Conservation (phyloP, 2,329 filamentous ascomycete genomes). For the Apiospora marii region DNA sequence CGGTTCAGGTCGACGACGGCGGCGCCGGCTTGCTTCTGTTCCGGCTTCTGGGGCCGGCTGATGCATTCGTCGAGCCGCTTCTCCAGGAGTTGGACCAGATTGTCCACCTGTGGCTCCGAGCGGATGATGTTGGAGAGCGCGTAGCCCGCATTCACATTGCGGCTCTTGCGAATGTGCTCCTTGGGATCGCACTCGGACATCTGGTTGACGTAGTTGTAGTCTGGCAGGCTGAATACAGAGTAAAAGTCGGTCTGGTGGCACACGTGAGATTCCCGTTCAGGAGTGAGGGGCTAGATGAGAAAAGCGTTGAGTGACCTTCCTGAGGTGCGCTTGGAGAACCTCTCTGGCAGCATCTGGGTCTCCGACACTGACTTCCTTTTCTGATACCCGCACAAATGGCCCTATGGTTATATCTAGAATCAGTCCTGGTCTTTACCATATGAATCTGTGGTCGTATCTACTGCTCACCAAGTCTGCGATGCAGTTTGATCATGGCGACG, state of each 20-base stretch:
- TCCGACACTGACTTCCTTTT: conserved; percentile 47
- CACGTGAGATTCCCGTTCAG: conserved; percentile 49
- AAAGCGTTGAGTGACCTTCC: conserved; percentile 43
- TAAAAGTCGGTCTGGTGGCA: conserved; percentile 44
- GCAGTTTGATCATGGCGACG: conserved; percentile 43
- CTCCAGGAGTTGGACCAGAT: conserved; percentile 28
- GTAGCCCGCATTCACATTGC: conserved; percentile 42
- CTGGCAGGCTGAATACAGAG: conserved; percentile 46
- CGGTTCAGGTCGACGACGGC: conserved; percentile 35
- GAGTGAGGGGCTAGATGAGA: conserved; percentile 48
- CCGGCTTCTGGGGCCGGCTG: conserved; percentile 26
- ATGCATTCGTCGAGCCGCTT: conserved; percentile 31
- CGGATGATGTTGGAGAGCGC: conserved; percentile 42
- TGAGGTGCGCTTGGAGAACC: conserved; percentile 43
- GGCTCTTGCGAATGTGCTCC: conserved; percentile 42
- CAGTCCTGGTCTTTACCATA: not conserved
- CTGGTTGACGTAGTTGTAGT: conserved; percentile 48
- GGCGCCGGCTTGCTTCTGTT: conserved; percentile 30
- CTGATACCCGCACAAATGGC: conserved; percentile 49
- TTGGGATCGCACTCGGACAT: conserved; percentile 49
- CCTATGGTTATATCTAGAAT: conserved; percentile 34
- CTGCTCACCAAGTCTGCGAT: conserved; percentile 46
- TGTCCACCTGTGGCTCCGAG: conserved; percentile 31
- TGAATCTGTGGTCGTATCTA: not conserved
- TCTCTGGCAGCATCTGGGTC: conserved; percentile 51